Conservation (phyloP, 2,329 filamentous ascomycete genomes). For the Fusarium udum region DNA sequence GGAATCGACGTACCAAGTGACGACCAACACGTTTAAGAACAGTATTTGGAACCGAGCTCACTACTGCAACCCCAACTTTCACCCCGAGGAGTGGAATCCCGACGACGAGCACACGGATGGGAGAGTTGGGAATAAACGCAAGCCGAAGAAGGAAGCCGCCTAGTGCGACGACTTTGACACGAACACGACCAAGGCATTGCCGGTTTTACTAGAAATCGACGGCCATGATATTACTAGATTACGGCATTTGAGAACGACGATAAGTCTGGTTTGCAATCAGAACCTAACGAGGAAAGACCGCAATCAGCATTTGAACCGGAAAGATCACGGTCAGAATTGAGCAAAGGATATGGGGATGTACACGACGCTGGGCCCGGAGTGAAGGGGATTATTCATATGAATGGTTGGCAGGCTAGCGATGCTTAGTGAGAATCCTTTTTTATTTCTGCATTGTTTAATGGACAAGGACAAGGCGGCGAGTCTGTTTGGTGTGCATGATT, state of each 20-base stretch:
- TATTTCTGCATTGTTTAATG: constrained; percentile 35
- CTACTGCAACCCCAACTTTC: constrained; percentile 69
- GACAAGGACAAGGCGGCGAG: constrained; percentile 20
- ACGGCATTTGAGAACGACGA: not conserved
- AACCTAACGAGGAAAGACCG: not conserved
- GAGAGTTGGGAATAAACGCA: constrained; percentile 42
- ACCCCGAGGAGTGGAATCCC: constrained; percentile 56
- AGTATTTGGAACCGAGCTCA: constrained; percentile 74
- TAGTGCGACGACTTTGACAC: not conserved
- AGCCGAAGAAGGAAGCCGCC: constrained; percentile 35
- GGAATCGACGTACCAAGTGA: constrained; percentile 58
- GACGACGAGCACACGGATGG: constrained; percentile 51
- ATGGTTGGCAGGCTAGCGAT: constrained; percentile 36
- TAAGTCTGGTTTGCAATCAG: not conserved
- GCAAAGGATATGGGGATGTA: not conserved
- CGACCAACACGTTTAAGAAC: constrained; percentile 71
- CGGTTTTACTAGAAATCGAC: constrained; percentile 9
- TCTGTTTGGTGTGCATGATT: constrained; percentile 32
- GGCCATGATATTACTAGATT: constrained; percentile 13
- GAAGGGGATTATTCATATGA: constrained; percentile 26
- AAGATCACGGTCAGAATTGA: not conserved
- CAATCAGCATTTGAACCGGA: not conserved
- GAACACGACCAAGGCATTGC: not conserved
- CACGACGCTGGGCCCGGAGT: not conserved
- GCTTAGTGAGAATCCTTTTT: constrained; percentile 34